phyloP scores from a whole-genome alignment of 2,329 filamentous ascomycete species.

The Thermomyces lanuginosus region DNA sequence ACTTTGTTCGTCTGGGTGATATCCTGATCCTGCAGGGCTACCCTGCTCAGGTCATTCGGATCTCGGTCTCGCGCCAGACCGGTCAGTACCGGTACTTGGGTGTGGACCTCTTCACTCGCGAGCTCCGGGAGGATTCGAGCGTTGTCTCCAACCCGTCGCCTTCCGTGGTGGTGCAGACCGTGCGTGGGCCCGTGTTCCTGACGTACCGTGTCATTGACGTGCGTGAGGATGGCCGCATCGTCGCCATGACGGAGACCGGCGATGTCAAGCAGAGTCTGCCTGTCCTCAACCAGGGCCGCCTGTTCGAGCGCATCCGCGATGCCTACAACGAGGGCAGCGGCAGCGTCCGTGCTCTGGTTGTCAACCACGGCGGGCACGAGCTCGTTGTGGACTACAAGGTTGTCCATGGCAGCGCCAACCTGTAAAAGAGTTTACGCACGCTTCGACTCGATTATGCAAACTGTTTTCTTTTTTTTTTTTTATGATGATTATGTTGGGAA shows the following conservation, averaged over 20 bases:
- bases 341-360: constrained; percentile 85
- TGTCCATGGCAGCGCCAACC: constrained; percentile 58
- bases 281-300: constrained; percentile 86
- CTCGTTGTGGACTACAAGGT: constrained; percentile 98
- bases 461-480: too few species aligned
- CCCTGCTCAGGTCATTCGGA: constrained; percentile 98
- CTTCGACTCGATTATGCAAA: too few species aligned
- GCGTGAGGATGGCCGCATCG: constrained; percentile 62
- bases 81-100: constrained; percentile 99
- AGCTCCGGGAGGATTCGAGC: constrained; percentile 95
- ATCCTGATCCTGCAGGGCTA: constrained; percentile 97
- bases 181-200: constrained; percentile 99
- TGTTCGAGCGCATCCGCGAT: constrained; percentile 63
- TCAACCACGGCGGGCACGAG: constrained; percentile 84
- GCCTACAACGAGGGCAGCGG: constrained; percentile 86
- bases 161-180: constrained; percentile 96
- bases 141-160: constrained; percentile 95
- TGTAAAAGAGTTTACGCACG: constrained; percentile 32
- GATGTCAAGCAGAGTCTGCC: constrained; percentile 93
- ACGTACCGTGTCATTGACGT: constrained; percentile 99
- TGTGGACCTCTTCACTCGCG: constrained; percentile 99
- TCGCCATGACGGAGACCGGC: constrained; percentile 97
- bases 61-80: constrained; percentile 93
- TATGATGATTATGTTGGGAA: too few species aligned
- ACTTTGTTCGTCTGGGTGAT: constrained; percentile 98